These are phyloP conservation scores for Mycena vitilis DNA, from an alignment of 768 basidiomycete genomes.

Conservation along the genomic window DNA sequence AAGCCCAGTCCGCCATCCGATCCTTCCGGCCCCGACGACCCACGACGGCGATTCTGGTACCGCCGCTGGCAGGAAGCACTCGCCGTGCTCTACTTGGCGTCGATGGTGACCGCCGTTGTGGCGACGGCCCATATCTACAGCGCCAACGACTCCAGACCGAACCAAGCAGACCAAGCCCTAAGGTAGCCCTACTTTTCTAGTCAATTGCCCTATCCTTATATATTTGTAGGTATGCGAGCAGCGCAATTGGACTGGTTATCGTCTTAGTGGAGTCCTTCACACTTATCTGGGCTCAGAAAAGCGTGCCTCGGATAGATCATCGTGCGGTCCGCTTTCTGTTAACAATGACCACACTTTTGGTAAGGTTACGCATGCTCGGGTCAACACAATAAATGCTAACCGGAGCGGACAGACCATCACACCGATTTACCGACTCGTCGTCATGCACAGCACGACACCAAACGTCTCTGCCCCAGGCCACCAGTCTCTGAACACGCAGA, in stretches of 20 bases:
- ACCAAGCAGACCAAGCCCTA: conserved; percentile 37
- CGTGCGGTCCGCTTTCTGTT: conserved; percentile 37
- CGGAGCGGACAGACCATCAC: conserved; percentile 36
- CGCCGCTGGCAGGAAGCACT: conserved; percentile 43
- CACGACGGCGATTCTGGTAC: conserved; percentile 43
- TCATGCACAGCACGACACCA: conserved; percentile 46
- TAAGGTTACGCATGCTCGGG: conserved; percentile 17
- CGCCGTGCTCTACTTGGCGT: conserved; percentile 37
- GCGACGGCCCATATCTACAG: conserved; percentile 39
- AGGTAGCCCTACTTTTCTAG: conserved; percentile 20
- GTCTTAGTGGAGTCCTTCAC: conserved; percentile 37
- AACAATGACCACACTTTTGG: conserved; percentile 39
- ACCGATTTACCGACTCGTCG: conserved; percentile 46
- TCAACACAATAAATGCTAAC: background rate
- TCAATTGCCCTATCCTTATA: background rate
- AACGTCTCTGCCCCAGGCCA: conserved; percentile 39
- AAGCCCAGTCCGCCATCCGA: background rate
- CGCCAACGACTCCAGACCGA: conserved; percentile 30
- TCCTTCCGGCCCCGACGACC: conserved; percentile 37
- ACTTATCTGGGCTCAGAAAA: conserved; percentile 39
- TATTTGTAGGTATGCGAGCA: conserved; percentile 43
- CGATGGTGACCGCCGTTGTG: conserved; percentile 40
- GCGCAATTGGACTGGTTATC: conserved; percentile 39
- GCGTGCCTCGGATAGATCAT: conserved; percentile 39
- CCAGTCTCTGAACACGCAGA: conserved; percentile 42